phyloP scores from a whole-genome alignment of 2,329 filamentous ascomycete genomes.

The Colletotrichum sp. region DNA sequence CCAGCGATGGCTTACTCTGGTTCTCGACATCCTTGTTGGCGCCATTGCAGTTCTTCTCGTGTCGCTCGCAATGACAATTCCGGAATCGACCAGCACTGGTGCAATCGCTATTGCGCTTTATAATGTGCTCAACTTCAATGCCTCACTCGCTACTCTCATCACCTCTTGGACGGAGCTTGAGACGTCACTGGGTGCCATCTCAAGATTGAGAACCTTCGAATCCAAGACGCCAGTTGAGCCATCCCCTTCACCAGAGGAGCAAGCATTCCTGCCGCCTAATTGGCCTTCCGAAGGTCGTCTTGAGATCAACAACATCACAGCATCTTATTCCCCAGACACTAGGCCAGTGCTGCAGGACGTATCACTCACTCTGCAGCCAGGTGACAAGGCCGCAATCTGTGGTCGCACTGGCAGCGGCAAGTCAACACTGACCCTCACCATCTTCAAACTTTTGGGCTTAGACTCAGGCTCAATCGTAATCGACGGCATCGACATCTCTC shows the following conservation, averaged over 20 bases:
- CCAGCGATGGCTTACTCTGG: conserved; percentile 54
- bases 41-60: conserved; percentile 26
- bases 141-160: conserved; percentile 25
- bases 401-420: conserved; percentile 28
- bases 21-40: conserved; percentile 44
- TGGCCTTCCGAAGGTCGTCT: conserved; percentile 26
- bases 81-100: conserved; percentile 9
- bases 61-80: not conserved
- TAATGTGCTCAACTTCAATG: conserved; percentile 34
- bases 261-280: not conserved
- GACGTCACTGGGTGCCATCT: conserved; percentile 28
- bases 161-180: conserved; percentile 26
- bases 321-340: not conserved
- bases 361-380: conserved; percentile 16
- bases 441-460: conserved; percentile 29
- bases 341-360: conserved; percentile 21
- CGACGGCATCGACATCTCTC: conserved; percentile 31
- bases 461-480: conserved; percentile 29
- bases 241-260: not conserved
- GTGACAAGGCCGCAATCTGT: conserved; percentile 27
- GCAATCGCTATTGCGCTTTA: conserved; percentile 33
- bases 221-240: conserved; percentile 17
- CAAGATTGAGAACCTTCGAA: conserved; percentile 23
- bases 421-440: conserved; percentile 20
- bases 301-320: conserved; percentile 16